Evolutionary conservation across 2,329 filamentous ascomycete genomes (phyloP), one percentile per base, ranked within the genome.

Genomic region (Arthroderma sp.): DNA sequence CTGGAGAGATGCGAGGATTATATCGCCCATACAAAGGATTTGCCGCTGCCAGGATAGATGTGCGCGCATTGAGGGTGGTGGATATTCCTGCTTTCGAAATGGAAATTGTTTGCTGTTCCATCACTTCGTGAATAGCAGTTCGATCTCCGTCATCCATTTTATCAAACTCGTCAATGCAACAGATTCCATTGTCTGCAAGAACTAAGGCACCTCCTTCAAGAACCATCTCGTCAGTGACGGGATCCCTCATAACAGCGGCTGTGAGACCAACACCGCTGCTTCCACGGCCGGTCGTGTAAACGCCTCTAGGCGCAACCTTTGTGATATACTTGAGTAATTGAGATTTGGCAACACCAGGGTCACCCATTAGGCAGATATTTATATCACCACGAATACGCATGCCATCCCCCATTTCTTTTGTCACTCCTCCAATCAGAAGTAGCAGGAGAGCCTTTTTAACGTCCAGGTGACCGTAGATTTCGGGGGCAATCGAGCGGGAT

Each of bases 351-450:
- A 98, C 91, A 85, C 91, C 91, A 61, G 91, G 91, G 59, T 98
- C 91, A 74, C 91, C 91, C 91, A 98, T 98, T 58, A 98, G 70
- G 63, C 91, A 96, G 50, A 98, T 82, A 67, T 98, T 98, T 71
- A 98, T 94, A 60, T 98, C 91, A 57, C 91, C 91, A 74, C 91
- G 86, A 61, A 98, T 98, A 57, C 87, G 83, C 91, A 98, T 96
- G 49, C 91, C 91, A 58, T 98, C 91, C 43, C 87, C 87, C 76
- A 96, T 93, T 58, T 91, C 82, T 66, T 98, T 98, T 3, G 81
- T 91, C 1, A 95, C 89, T 69, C 91, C 91, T 49, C 91, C 91
- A 52, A 98, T 94, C 31, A 98, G 77, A 29, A 96, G 80, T 4
- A 98, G 73, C n/a, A 98, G 75, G 8, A 98, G 77, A 1, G 91